phyloP scores from a whole-genome alignment of 441 rosid genomes.

The Mallotus japonicus region DNA sequence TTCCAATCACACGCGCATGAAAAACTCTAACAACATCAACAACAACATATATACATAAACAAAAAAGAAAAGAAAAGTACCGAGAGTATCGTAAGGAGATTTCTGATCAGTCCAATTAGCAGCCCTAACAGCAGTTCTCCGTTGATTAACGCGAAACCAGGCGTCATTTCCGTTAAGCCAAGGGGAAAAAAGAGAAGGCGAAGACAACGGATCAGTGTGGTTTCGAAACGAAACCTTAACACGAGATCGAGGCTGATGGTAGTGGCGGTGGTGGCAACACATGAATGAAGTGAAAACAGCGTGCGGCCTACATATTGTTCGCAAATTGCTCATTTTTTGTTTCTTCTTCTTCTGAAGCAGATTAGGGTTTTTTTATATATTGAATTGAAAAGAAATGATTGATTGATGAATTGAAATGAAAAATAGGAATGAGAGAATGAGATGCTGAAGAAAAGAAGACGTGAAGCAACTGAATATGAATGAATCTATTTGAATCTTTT shows the following conservation, averaged over 20 bases:
- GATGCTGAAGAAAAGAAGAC: conserved; percentile 8
- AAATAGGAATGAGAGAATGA: no score
- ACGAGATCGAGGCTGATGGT: conserved; percentile 41
- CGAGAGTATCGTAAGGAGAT: conserved; percentile 93
- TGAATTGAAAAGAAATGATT: background rate
- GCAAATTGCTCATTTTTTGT: conserved; percentile 53
- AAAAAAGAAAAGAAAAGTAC: conserved; percentile 34
- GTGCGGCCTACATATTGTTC: conserved; percentile 70
- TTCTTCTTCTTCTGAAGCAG: no score
- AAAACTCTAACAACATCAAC: no score
- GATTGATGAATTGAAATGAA: background rate
- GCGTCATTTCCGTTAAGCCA: conserved; percentile 34
- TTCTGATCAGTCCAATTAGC: conserved; percentile 68
- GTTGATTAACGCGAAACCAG: conserved; percentile 59
- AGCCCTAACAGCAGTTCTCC: conserved; percentile 57
- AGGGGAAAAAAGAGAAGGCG: conserved; percentile 39
- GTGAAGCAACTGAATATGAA: conserved; percentile 23
- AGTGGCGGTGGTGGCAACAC: conserved; percentile 42
- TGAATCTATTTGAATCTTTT: conserved; percentile 31
- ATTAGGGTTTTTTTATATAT: no score
- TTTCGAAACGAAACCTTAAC: conserved; percentile 55
- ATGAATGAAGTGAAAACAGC: conserved; percentile 53
- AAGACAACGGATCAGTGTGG: conserved; percentile 34
- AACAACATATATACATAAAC: background rate
- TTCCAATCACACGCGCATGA: background rate